Evolutionary conservation across 805 yeast species (phyloP).

Genomic region (Monosporozyma servazzii): DNA sequence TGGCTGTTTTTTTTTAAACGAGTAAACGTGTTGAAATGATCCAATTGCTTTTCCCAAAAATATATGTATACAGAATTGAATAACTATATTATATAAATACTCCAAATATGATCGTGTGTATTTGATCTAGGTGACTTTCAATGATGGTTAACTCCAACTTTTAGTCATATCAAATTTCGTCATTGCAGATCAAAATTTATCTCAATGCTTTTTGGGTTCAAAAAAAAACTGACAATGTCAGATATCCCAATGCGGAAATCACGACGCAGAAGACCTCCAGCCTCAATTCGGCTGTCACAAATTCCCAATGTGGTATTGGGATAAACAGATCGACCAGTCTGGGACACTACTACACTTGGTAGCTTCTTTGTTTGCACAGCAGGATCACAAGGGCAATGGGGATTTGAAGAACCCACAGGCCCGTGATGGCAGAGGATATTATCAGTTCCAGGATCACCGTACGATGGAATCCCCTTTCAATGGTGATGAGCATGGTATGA

Average conservation of each 20-base stretch:
- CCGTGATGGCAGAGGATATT: slow-evolving; percentile 37
- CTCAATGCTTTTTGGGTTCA: neutral
- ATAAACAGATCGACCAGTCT: neutral
- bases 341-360: neutral
- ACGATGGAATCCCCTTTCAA: slow-evolving; percentile 24
- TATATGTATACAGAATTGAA: neutral
- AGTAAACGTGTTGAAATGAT: neutral
- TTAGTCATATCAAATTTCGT: neutral
- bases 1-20: neutral
- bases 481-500: slow-evolving; percentile 15
- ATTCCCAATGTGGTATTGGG: neutral
- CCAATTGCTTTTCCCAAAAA: neutral
- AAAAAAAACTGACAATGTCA: neutral
- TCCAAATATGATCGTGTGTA: neutral
- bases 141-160: neutral
- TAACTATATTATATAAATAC: neutral
- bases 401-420: slow-evolving; percentile 41
- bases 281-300: neutral
- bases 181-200: neutral
- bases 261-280: neutral
- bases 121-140: neutral
- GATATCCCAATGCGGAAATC: neutral
- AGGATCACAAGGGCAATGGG: slow-evolving; percentile 29
- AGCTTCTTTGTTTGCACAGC: neutral
- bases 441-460: slow-evolving; percentile 38